Base-by-base conservation (phyloP, 768 basidiomycete species). In the Trichaptum fuscoviolaceum region DNA sequence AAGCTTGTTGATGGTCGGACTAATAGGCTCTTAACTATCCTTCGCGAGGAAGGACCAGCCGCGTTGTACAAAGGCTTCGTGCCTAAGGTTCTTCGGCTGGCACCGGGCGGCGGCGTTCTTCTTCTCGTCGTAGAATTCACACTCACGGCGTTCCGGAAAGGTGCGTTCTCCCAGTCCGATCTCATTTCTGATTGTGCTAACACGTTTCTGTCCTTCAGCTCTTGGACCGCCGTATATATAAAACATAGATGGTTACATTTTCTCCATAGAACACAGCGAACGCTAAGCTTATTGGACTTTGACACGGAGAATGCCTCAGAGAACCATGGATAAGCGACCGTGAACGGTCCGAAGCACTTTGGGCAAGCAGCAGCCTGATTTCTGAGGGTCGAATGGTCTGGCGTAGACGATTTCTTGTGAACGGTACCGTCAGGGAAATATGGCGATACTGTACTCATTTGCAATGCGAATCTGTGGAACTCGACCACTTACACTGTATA, bases 11-110 rank as follows among this genome's bases (percentile, higher is more conserved):
- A 52, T 52, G 42, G 20, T 52, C 20, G 42, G 42, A 26, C 63
- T 59, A 18, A 52, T 66, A 85, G 84, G 57, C 80, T 96, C 10
- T 77, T 85, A 23, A 89, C 87, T 6, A 93, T 96, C 70, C 85
- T 90, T 69, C 86, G 91, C 26, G 94, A 96, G 79, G 95, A 97
- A 76, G 95, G 95, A 27, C 74, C 89, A 1, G 85, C 78, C 3
- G 94, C 95, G 4, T 81, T 97, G 42, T 97, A 96, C 84, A 96
- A 96, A 75, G 95, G 96, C 35, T 99, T 98, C 77, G 82, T 92
- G 18, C 96, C 96, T 30, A 99, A 99, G 77, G 95, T 97, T 3
- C 84, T 99, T 58, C 86, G 96, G 70, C 84, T 99, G 26, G 96
- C 96, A 15, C 96, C 96, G 0, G 96, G 96, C 58, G 96, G 96